Evolutionary conservation across 208 protist genomes (phyloP), one percentile per base, ranked within the genome.

Genomic region (Entamoeba invadens): DNA sequence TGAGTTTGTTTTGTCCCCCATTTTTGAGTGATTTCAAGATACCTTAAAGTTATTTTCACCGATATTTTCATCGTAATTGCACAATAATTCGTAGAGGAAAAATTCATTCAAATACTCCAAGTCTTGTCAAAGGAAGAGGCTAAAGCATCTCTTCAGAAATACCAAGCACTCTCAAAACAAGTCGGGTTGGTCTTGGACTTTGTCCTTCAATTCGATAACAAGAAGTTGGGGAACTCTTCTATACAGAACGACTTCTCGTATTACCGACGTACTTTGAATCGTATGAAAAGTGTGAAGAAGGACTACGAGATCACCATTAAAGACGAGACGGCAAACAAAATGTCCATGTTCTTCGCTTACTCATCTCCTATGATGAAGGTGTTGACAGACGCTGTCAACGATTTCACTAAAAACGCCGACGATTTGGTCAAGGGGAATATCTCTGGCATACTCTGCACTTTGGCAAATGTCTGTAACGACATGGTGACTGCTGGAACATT

Each of bases 171-270:
- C 4, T 95, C 96, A 8, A 97, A 97, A 92, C 96, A 97, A 94
- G 92, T 97, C 14, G 96, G 95, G 25, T 95, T 97, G 92, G 95
- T 97, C 31, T 95, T 97, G 44, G 94, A 97, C 94, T 97, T 97
- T 95, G 96, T 97, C 21, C 94, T 97, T 14, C 95, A 92, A 47
- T 97, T 97, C 46, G 96, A 96, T 92, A 95, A 97, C 51, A 50
- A 94, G 45, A 96, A 97, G 95, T 96, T 97, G 96, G 95, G 94
- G 14, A 97, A 97, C 94, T 95, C 96, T 47, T 93, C 95, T 25
- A 97, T 97, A 68, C 96, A 97, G 93, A 97, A 97, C 72, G 96
- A 97, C 93, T 97, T 97, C 45, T 95, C 94, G 92, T 97, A 97
- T 94, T 97, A 97, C 94, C 95, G 96, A 72, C 87, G 96, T 68